Percentiles rank a stretch among this genome's conserved stretches.
Evolutionary conservation across 768 basidiomycete genomes (phyloP).

Genomic region (Termitomyces sp.): DNA sequence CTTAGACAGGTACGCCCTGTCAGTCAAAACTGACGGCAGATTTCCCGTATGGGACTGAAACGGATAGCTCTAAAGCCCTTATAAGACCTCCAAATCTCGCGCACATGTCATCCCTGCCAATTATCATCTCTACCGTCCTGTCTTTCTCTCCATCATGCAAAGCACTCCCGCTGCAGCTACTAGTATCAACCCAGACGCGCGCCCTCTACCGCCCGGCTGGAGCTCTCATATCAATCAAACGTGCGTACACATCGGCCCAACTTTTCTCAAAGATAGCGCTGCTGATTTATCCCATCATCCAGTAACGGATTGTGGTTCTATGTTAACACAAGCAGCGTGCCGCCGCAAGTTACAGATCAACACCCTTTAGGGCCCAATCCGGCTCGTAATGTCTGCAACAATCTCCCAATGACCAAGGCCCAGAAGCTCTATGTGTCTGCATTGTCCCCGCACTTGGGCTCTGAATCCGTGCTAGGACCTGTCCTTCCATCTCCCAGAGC

Average conservation of each 20-base stretch:
- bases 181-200: conserved; percentile 1
- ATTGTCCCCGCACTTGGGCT: neutral
- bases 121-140: neutral
- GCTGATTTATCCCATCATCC: neutral
- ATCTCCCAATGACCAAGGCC: conserved; percentile 24
- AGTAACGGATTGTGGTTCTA: conserved; percentile 24
- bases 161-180: neutral
- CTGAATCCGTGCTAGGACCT: neutral
- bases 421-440: conserved; percentile 35
- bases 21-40: neutral
- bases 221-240: conserved; percentile 8
- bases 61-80: neutral
- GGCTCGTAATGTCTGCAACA: conserved; percentile 12
- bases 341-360: conserved; percentile 27
- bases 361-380: conserved; percentile 23
- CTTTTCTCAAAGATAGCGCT: neutral
- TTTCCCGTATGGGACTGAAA: neutral
- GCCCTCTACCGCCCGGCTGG: conserved; percentile 13
- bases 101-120: neutral
- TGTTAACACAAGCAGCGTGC: conserved; percentile 23
- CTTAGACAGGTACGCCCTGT: neutral
- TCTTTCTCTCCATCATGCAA: neutral
- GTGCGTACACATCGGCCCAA: neutral
- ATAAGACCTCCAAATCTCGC: neutral
- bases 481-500: neutral